Evolutionary conservation across 257 asterid species (phyloP).

Genomic region (Solanum chiquidenum): DNA sequence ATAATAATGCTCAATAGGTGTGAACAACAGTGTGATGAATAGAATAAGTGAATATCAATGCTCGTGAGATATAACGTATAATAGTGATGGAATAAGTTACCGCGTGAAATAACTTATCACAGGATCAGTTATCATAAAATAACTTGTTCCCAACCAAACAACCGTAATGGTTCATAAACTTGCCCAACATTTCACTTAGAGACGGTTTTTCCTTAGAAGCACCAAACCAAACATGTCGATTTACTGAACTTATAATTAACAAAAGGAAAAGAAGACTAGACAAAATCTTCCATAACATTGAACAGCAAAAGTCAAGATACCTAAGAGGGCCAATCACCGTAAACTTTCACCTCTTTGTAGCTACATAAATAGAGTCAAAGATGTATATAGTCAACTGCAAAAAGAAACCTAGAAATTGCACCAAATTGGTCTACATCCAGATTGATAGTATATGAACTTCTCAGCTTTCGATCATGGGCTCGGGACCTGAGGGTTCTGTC

Average conservation of each 20-base stretch:
- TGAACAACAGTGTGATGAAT: too few species aligned
- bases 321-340: background rate
- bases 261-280: background rate
- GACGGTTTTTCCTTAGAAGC: background rate
- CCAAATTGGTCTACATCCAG: background rate
- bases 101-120: background rate
- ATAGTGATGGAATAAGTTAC: background rate
- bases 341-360: background rate
- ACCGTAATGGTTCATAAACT: too few species aligned
- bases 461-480: conserved; percentile 90
- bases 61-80: background rate
- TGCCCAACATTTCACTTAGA: background rate
- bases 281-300: background rate
- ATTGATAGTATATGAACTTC: background rate
- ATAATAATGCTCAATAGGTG: background rate
- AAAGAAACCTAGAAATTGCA: background rate
- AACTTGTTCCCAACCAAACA: too few species aligned
- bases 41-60: too few species aligned
- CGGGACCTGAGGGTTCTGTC: conserved; percentile 58
- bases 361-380: background rate
- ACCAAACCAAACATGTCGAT: background rate
- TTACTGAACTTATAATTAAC: background rate
- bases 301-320: background rate
- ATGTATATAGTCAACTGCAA: background rate
- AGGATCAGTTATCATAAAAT: background rate